Base-by-base conservation (phyloP, 768 basidiomycete genomes). In the Rhodotorula sphaerocarpa region DNA sequence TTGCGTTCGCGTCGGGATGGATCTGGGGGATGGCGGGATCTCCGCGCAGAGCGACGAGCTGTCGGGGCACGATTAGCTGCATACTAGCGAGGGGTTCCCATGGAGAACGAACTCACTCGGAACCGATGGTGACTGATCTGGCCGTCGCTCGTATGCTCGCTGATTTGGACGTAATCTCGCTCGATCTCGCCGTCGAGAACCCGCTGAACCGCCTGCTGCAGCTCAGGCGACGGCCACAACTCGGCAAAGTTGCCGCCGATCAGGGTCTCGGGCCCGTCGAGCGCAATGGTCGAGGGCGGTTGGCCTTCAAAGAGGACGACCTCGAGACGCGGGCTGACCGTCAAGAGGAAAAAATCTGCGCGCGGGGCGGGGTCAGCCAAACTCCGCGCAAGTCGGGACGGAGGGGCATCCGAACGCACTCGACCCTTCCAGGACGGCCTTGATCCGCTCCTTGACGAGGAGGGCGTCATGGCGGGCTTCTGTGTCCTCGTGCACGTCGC, bases 41-140 rank as follows among this genome's bases (percentile, higher is more conserved):
- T 25, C 58, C 58, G 15, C 39, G 48, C 4, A 57, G 41, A 5
- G 67, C 58, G 7, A 59, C 58, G 28, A 67, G 60, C 66, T 67
- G 56, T n/a, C n/a, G n/a, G n/a, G n/a, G n/a, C n/a, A n/a, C n/a
- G n/a, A n/a, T n/a, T n/a, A n/a, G n/a, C n/a, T n/a, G n/a, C n/a
- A n/a, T n/a, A n/a, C n/a, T n/a, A n/a, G n/a, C n/a, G n/a, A n/a
- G 15, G 44, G 27, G 16, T 9, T 11, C 39, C 42, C 33, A 18
- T 43, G 21, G 16, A 5, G 48, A n/a, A n/a, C n/a, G n/a, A n/a
- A n/a, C 62, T 41, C 27, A 63, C 62, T 2, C 62, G 45, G 43
- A 52, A 57, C 6, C 61, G 61, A 20, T 53, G 55, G 31, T 56
- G 53, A 28, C 23, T 42, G 23, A 10, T 31, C 27, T n/a, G 16